phyloP scores from a whole-genome alignment of 768 basidiomycete genomes.

The Naganishia vishniacii region DNA sequence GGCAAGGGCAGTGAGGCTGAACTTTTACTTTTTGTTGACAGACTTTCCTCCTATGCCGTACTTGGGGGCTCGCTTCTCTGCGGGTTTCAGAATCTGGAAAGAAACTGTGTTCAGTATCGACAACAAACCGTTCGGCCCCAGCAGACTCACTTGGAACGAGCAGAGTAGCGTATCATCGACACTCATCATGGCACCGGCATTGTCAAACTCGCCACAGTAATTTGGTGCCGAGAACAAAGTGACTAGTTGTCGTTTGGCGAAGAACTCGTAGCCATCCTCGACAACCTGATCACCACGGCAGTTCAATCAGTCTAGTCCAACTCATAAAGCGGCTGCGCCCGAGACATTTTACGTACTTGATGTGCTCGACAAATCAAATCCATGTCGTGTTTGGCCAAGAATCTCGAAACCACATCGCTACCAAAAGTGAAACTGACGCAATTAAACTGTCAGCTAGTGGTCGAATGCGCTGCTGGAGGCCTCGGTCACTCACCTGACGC shows the following conservation, averaged over 20 bases:
- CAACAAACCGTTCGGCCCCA: conserved; percentile 3
- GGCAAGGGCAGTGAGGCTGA: background rate
- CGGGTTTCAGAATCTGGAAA: conserved; percentile 87
- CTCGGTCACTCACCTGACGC: conserved; percentile 62
- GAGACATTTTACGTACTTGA: conserved; percentile 57
- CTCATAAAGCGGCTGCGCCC: background rate
- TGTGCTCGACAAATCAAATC: conserved; percentile 97
- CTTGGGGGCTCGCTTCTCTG: conserved; percentile 89
- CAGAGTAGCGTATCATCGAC: conserved; percentile 95
- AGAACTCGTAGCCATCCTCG: conserved; percentile 98
- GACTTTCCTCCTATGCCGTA: conserved; percentile 50
- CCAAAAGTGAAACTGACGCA: conserved; percentile 77
- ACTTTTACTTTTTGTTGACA: conserved; percentile 16
- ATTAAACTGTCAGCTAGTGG: background rate
- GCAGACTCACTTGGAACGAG: conserved; percentile 79
- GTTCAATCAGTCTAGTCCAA: conserved; percentile 7
- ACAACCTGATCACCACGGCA: conserved; percentile 62
- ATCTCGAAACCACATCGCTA: conserved; percentile 93
- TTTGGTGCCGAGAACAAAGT: conserved; percentile 90
- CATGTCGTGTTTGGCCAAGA: conserved; percentile 99
- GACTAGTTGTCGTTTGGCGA: conserved; percentile 93
- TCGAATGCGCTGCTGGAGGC: background rate
- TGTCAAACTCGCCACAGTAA: conserved; percentile 72
- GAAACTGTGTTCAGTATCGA: background rate
- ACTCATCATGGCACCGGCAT: conserved; percentile 99